Base-by-base conservation (phyloP, 257 asterid species). In the Cruciata laevipes region DNA sequence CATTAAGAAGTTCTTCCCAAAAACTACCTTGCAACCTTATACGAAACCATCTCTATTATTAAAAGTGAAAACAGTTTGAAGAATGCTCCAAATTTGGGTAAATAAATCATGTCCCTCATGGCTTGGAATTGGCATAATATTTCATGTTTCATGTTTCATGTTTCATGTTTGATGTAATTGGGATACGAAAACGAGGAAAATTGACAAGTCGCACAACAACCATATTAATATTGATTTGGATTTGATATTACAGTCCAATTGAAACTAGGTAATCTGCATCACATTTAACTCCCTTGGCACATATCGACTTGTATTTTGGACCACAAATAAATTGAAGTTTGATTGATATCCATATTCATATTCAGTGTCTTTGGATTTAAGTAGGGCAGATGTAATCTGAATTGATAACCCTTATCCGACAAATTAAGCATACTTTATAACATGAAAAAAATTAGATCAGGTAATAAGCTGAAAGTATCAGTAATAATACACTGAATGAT, bases 221-320 rank as follows among this genome's bases (percentile, higher is more conserved):
- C 30, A 56, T 20, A 18, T 51, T 13, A 6, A 44, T 44, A n/a
- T 52, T 10, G 3, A 17, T 17, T 52, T 5, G 6, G 51, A 42
- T 10, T 38, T 23, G 38, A 67, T 67, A 20, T 27, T 51, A 33
- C 66, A 27, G 71, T 56, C 24, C 40, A 35, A 66, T 17, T 27
- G 33, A 31, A 20, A 67, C 63, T 67, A 67, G 71, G 71, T 67
- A 67, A 53, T 67, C 52, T 67, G 52, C 52, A 52, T 67, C 71
- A 53, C 71, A 67, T 53, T 63, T 63, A 25, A 13, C 52, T 52
- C 33, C 33, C 23, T 49, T 18, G 47, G 47, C 61, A 18, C 40
- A 25, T 66, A 25, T 66, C 31, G 61, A 66, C 30, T 66, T 49
- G 70, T 4, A n/a, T 30, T n/a, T 25, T 65, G 75, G 75, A 65